phyloP scores from a whole-genome alignment of 2,329 filamentous ascomycete genomes.

The Escovopsis sp. region DNA sequence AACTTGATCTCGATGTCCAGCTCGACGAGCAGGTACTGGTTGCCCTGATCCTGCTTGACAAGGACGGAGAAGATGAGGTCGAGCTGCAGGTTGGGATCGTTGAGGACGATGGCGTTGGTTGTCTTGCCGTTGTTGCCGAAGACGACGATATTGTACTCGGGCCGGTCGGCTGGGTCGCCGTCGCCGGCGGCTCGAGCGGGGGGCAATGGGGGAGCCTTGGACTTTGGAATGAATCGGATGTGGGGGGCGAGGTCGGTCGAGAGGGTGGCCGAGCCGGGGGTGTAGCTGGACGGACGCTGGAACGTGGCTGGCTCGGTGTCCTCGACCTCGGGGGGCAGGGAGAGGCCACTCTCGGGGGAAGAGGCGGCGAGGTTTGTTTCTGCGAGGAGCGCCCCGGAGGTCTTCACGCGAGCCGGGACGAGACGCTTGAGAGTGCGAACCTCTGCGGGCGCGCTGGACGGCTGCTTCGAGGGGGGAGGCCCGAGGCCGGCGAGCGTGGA shows the following conservation, averaged over 20 bases:
- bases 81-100: constrained; percentile 1
- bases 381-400: no score
- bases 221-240: not conserved
- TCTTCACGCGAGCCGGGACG: not conserved
- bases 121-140: not conserved
- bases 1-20: constrained; percentile 3
- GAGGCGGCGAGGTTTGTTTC: no score
- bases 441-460: not conserved
- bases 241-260: not conserved
- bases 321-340: not conserved
- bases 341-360: no score
- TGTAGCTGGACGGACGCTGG: not conserved
- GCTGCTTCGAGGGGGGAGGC: no score
- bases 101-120: not conserved
- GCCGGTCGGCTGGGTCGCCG: not conserved
- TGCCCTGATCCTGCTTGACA: not conserved
- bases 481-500: not conserved
- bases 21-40: constrained; percentile 4
- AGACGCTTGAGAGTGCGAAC: not conserved
- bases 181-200: not conserved
- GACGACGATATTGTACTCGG: not conserved
- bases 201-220: not conserved
- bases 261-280: not conserved
- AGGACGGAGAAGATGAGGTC: constrained; percentile 6
- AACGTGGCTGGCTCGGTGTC: not conserved